Evolutionary conservation across 2,329 filamentous ascomycete genomes (phyloP).

Genomic region (Anthostomella pinea): DNA sequence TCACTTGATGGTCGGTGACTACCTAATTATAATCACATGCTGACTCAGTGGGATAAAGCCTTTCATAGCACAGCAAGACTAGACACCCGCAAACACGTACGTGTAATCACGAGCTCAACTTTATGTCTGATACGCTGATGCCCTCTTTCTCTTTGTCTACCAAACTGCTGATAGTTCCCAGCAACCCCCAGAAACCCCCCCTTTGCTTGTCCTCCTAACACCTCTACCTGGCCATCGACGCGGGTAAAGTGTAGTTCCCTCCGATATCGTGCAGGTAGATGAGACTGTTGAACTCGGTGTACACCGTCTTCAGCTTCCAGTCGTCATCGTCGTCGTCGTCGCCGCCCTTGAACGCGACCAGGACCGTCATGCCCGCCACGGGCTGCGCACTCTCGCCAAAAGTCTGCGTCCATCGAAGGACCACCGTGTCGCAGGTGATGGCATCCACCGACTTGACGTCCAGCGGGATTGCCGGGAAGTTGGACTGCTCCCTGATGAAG

Average conservation of each 20-base stretch:
- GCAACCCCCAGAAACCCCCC: no score
- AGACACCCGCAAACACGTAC: no score
- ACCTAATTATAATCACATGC: no score
- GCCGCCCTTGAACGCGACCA: slow-evolving; percentile 20
- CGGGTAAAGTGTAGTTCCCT: slow-evolving; percentile 9
- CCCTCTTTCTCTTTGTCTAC: no score
- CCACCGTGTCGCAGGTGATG: slow-evolving; percentile 29
- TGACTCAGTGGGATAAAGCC: no score
- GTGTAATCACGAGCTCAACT: no score
- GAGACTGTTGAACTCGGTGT: slow-evolving; percentile 35
- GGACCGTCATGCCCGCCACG: slow-evolving; percentile 32
- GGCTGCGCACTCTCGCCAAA: slow-evolving; percentile 20
- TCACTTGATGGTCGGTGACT: no score
- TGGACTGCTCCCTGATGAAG: slow-evolving; percentile 26
- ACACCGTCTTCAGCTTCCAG: slow-evolving; percentile 31
- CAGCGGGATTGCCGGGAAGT: slow-evolving; percentile 31
- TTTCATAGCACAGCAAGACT: no score
- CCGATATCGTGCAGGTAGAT: slow-evolving; percentile 26
- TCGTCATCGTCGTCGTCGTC: slow-evolving; percentile 16
- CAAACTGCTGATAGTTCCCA: no score
- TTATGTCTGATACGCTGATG: no score
- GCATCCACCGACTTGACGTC: slow-evolving; percentile 24
- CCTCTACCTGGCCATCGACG: neutral
- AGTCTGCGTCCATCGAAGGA: slow-evolving; percentile 31
- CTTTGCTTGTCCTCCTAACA: neutral